Percentiles rank a stretch among this genome's conserved stretches.
These are phyloP conservation scores for Corylus americana DNA, from an alignment of 306 rosid species.

Conservation along the genomic window DNA sequence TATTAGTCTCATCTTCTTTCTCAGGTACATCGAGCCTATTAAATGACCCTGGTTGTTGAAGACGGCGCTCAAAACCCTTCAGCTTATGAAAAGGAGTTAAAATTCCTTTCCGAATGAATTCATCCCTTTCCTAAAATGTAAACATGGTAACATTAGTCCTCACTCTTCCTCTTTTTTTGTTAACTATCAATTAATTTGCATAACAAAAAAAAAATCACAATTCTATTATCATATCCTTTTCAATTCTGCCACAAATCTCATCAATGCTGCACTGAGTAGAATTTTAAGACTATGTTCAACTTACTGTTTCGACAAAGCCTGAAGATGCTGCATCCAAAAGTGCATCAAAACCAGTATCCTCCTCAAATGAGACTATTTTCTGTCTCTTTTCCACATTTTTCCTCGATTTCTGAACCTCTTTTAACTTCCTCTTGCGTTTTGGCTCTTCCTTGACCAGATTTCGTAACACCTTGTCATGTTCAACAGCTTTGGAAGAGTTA, in stretches of 20 bases:
- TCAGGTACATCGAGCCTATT: slow-evolving; percentile 36
- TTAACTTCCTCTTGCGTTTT: slow-evolving; percentile 62
- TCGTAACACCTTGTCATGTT: slow-evolving; percentile 34
- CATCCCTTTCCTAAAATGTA: slow-evolving; percentile 85
- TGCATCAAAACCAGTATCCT: slow-evolving; percentile 83
- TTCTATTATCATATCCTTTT: neutral
- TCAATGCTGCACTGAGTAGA: slow-evolving; percentile 8
- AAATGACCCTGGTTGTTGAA: slow-evolving; percentile 63
- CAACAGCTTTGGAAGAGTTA: slow-evolving; percentile 32
- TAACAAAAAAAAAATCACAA: slow-evolving; percentile 6
- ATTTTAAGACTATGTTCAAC: slow-evolving; percentile 32
- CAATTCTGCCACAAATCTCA: neutral
- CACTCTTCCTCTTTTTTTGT: slow-evolving; percentile 15
- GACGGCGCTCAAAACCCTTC: slow-evolving; percentile 84
- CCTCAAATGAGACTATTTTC: slow-evolving; percentile 72
- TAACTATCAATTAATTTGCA: neutral
- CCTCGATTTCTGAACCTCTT: slow-evolving; percentile 38
- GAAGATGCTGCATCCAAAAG: slow-evolving; percentile 89
- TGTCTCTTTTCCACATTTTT: slow-evolving; percentile 46
- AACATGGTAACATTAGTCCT: slow-evolving; percentile 36
- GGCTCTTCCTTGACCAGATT: slow-evolving; percentile 66
- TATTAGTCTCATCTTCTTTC: slow-evolving; percentile 38
- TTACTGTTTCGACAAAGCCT: slow-evolving; percentile 94
- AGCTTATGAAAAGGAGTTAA: slow-evolving; percentile 93
- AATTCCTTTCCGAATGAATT: slow-evolving; percentile 80